Percentiles rank a stretch among this genome's conserved stretches.
These are phyloP conservation scores for Coemansia sp. DNA, from an alignment of 192 early-diverging fungal species.

Conservation along the genomic window DNA sequence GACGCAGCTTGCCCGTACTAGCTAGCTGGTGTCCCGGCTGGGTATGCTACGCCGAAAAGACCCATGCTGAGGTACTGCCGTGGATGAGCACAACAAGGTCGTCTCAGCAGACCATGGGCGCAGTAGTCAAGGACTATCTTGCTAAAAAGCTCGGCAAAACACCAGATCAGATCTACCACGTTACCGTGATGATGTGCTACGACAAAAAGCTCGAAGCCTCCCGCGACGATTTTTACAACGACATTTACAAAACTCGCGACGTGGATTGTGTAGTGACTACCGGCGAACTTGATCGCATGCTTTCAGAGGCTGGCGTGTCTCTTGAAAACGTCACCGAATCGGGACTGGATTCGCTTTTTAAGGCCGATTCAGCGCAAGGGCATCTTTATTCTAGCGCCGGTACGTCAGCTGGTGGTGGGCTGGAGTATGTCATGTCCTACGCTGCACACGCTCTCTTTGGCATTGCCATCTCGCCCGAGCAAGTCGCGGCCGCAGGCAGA, in stretches of 20 bases:
- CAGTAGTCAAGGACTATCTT: slow-evolving; percentile 85
- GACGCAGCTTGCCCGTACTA: slow-evolving; percentile 61
- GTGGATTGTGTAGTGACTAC: slow-evolving; percentile 98
- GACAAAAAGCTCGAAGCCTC: slow-evolving; percentile 99
- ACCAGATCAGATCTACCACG: slow-evolving; percentile 89
- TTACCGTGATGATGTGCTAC: slow-evolving; percentile 97
- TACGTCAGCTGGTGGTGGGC: slow-evolving; percentile 88
- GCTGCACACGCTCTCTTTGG: slow-evolving; percentile 82
- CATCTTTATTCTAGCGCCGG: slow-evolving; percentile 70
- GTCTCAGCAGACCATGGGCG: slow-evolving; percentile 98
- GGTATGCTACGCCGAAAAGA: slow-evolving; percentile 99
- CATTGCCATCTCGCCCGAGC: slow-evolving; percentile 63
- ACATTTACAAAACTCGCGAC: slow-evolving; percentile 82
- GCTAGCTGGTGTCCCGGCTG: slow-evolving; percentile 81
- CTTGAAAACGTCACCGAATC: slow-evolving; percentile 60
- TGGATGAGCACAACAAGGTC: slow-evolving; percentile 90
- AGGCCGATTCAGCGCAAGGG: slow-evolving; percentile 29
- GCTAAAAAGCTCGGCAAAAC: slow-evolving; percentile 63
- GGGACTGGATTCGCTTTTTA: slow-evolving; percentile 63
- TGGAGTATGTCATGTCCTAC: slow-evolving; percentile 86
- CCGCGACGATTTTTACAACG: slow-evolving; percentile 86
- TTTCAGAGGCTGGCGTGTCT: slow-evolving; percentile 66
- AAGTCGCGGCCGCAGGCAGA: slow-evolving; percentile 48
- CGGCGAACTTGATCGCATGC: slow-evolving; percentile 88
- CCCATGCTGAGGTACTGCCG: slow-evolving; percentile 87